A percentile compares a stretch with the other conserved stretches of the same genome.
Conservation (phyloP, 345 rosid genomes). For the Zanthoxylum bungeanum region DNA sequence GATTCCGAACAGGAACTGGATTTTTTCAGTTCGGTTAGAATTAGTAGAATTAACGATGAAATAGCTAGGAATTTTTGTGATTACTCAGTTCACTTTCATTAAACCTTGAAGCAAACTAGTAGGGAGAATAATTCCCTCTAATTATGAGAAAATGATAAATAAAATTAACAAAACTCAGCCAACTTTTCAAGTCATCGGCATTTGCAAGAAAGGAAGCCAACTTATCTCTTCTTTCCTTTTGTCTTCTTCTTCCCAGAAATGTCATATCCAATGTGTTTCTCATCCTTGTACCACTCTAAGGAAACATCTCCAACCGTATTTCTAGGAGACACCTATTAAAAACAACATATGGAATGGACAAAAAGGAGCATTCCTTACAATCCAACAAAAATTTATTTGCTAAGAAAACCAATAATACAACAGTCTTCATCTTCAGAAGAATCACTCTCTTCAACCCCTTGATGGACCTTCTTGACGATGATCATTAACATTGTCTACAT, state of each 20-base stretch:
- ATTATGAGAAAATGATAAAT: neutral
- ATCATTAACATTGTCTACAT: too few species aligned
- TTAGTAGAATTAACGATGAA: neutral
- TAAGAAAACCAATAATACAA: constrained; percentile 1
- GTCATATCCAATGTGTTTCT: constrained; percentile 91
- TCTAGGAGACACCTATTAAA: constrained; percentile 66
- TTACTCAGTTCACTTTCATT: neutral
- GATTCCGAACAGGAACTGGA: too few species aligned
- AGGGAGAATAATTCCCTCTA: neutral
- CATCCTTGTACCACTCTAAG: constrained; percentile 80
- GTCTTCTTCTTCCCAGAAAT: constrained; percentile 74
- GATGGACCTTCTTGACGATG: too few species aligned
- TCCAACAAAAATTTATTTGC: neutral
- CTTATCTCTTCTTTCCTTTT: constrained; percentile 78
- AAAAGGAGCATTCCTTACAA: neutral
- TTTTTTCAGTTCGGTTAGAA: too few species aligned
- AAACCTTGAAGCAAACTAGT: constrained; percentile 1
- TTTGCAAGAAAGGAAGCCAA: constrained; percentile 86
- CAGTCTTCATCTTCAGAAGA: constrained; percentile 90
- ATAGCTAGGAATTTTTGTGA: neutral
- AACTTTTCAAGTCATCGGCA: constrained; percentile 75
- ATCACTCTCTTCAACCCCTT: constrained; percentile 89
- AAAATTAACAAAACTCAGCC: constrained; percentile 46
- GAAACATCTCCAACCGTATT: constrained; percentile 96
- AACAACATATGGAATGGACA: constrained; percentile 1